These are phyloP conservation scores for Colletotrichum abscissum DNA, from an alignment of 2,329 filamentous ascomycete species.

Conservation along the genomic window DNA sequence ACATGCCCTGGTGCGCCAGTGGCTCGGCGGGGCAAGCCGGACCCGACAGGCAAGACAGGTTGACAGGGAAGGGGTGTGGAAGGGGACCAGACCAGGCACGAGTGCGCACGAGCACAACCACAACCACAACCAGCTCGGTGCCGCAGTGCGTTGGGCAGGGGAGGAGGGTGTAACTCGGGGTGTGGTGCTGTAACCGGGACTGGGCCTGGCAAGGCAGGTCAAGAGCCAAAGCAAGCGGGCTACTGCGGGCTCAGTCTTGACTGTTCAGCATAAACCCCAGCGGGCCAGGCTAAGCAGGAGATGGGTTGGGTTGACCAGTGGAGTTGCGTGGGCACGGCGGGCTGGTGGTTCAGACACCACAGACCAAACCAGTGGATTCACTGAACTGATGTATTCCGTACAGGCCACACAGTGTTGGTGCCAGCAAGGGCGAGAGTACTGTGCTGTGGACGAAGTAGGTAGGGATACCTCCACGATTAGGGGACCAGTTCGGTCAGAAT, in stretches of 20 bases:
- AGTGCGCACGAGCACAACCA: constrained; percentile 18
- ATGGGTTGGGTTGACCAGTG: constrained; percentile 15
- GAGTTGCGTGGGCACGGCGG: neutral
- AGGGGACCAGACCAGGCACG: constrained; percentile 32
- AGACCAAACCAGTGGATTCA: neutral
- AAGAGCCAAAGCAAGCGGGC: constrained; percentile 9
- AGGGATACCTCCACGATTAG: constrained; percentile 19
- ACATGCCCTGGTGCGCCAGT: constrained; percentile 35
- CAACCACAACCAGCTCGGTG: constrained; percentile 16
- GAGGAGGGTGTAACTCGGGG: neutral
- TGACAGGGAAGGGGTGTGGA: constrained; percentile 33
- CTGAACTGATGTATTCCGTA: neutral
- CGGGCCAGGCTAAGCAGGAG: constrained; percentile 13
- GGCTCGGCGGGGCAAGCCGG: constrained; percentile 37
- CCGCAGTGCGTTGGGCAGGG: constrained; percentile 17
- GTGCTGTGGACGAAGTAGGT: neutral
- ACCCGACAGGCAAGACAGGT: constrained; percentile 35
- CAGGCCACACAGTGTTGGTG: neutral
- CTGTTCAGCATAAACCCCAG: neutral
- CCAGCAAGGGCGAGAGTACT: neutral
- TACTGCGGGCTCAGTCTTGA: neutral
- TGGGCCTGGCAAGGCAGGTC: constrained; percentile 2
- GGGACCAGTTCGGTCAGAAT: constrained; percentile 31
- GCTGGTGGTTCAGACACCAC: neutral
- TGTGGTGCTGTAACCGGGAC: neutral